Evolutionary conservation across 257 asterid species (phyloP).

Genomic region (Mentha longifolia): DNA sequence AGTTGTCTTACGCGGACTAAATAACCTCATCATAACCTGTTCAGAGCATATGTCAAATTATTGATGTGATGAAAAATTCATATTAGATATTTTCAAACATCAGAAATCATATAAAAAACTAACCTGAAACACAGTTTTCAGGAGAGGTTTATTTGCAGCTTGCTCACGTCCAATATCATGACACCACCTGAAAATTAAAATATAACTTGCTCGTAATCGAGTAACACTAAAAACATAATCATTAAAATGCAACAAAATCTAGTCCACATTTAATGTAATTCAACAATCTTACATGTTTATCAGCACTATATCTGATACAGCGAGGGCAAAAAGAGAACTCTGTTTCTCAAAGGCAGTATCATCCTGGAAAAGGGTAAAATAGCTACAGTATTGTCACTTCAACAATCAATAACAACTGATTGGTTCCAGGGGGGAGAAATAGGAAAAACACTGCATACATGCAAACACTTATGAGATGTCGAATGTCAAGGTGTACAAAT

Average conservation of each 20-base stretch:
- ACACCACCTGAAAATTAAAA: constrained; percentile 78
- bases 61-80: constrained; percentile 14
- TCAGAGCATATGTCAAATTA: constrained; percentile 34
- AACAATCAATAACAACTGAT: constrained; percentile 17
- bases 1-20: constrained; percentile 95
- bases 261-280: constrained; percentile 19
- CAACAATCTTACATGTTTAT: constrained; percentile 84
- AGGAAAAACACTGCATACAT: constrained; percentile 3
- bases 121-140: constrained; percentile 97
- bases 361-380: constrained; percentile 57
- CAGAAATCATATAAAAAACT: not conserved
- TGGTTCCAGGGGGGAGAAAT: not conserved
- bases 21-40: constrained; percentile 97
- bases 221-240: not conserved
- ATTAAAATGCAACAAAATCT: constrained; percentile 2
- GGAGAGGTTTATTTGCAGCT: constrained; percentile 95
- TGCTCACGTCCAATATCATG: constrained; percentile 99
- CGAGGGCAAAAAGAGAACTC: constrained; percentile 97
- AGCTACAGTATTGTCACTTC: constrained; percentile 24
- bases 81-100: constrained; percentile 16
- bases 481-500: constrained; percentile 14
- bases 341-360: constrained; percentile 98
- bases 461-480: constrained; percentile 12
- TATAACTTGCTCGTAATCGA: constrained; percentile 18
- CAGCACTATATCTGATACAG: constrained; percentile 95